Percentiles rank a stretch among this genome's conserved stretches.
Evolutionary conservation across 208 protist genomes (phyloP).

Genomic region (Acanthamoeba sp.): DNA sequence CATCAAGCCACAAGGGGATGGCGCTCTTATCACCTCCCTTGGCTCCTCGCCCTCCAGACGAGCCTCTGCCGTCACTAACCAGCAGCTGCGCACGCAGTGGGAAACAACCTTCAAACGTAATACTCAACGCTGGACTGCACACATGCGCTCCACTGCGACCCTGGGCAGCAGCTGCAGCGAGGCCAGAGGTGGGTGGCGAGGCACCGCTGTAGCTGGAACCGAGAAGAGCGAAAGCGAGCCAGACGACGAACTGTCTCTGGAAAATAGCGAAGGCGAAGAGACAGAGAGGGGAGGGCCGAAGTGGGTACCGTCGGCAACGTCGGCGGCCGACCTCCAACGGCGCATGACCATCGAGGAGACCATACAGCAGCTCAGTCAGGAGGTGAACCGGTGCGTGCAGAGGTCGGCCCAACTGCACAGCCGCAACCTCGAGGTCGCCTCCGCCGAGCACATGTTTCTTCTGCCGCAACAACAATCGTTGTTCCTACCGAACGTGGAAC

Average conservation of each 20-base stretch:
- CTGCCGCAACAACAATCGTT: background rate
- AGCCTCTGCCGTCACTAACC: background rate
- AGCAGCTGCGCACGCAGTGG: conserved; percentile 13
- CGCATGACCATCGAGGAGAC: background rate
- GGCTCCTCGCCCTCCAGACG: background rate
- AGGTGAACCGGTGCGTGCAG: background rate
- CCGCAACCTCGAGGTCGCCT: background rate
- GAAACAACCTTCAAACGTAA: background rate
- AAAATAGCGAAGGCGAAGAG: background rate
- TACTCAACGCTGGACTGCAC: background rate
- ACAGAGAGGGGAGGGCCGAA: background rate
- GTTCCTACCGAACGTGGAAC: too few species aligned
- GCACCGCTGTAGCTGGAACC: background rate
- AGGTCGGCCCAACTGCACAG: background rate
- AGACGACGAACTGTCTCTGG: too few species aligned
- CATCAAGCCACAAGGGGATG: background rate
- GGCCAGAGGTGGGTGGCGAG: background rate
- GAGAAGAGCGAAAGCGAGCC: conserved; percentile 12
- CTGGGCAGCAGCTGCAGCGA: too few species aligned
- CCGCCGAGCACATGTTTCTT: background rate
- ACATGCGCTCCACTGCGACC: background rate
- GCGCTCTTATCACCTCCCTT: background rate
- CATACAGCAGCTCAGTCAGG: background rate
- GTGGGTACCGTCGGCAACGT: too few species aligned
- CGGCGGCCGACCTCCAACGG: background rate